These are phyloP conservation scores for Albugo laibachii DNA, from an alignment of 352 stramenopile genomes.

Conservation along the genomic window DNA sequence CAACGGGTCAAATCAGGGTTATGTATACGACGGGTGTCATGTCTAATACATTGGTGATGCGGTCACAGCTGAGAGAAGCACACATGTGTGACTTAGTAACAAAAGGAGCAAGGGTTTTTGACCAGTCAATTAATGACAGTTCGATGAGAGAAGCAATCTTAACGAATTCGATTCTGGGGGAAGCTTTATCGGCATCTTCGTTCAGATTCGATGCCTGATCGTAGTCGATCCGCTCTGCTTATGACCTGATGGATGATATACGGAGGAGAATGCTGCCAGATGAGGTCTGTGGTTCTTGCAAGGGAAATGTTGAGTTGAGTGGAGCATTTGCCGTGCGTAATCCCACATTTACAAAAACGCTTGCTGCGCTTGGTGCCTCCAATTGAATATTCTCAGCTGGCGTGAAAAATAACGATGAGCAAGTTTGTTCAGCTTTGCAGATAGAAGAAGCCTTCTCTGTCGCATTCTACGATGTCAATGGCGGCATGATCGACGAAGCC, in stretches of 20 bases:
- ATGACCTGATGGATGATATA: constrained; percentile 20
- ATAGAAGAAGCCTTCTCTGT: no score
- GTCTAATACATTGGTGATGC: constrained; percentile 51
- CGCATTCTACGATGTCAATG: no score
- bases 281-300: constrained; percentile 28
- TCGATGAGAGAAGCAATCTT: constrained; percentile 5
- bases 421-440: no score
- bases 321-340: constrained; percentile 40
- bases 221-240: constrained; percentile 17
- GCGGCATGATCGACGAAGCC: no score
- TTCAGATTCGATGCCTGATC: constrained; percentile 15
- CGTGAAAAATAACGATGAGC: no score
- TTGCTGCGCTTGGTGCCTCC: constrained; percentile 28
- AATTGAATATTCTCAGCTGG: no score
- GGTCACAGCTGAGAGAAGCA: constrained; percentile 73
- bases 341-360: constrained; percentile 29
- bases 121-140: constrained; percentile 56
- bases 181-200: constrained; percentile 64
- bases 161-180: constrained; percentile 22
- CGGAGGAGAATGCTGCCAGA: constrained; percentile 26
- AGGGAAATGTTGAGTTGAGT: constrained; percentile 12
- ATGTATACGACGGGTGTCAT: constrained; percentile 79
- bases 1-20: constrained; percentile 11
- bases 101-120: constrained; percentile 65
- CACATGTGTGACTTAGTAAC: constrained; percentile 74